Base-by-base conservation (phyloP, 208 protist genomes). In the Leptomonas pyrrhocoris region DNA sequence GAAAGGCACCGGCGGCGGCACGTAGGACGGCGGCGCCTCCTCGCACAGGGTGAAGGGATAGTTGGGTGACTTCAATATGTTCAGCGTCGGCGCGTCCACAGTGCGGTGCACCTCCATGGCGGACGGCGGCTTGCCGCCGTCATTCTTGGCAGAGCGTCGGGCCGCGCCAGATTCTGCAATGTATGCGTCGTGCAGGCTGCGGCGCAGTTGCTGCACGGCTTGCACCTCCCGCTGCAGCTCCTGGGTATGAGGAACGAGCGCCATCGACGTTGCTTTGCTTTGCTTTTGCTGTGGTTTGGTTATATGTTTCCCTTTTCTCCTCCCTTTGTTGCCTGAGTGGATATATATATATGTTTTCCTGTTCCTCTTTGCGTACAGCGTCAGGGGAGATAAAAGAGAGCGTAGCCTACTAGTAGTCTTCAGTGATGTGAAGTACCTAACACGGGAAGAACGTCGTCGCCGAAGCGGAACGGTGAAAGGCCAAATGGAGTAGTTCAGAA, bases 21-120 rank as follows among this genome's bases (percentile, higher is more conserved):
- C 72, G 69, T 94, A 95, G 34, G 84, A 82, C 48, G 84, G 72
- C 23, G 90, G 90, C 11, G 90, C 90, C 60, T 90, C 88, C 34
- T 93, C 90, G 61, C 90, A 95, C 2, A 95, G 53, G 34, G 80
- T 74, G 53, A 94, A 95, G 25, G 90, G 90, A 69, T 92, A 95
- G 77, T 87, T 92, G 13, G 84, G 70, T 9, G 80, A 84, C 76
- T 90, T 90, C 34, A 95, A 82, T 25, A 89, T 50, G 27, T 38
- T 66, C 46, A 95, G 61, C 19, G 82, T 85, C 11, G 81, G 85
- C 19, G 66, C 80, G 51, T 95, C 90, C 16, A 95, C 73, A 2
- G 85, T 95, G 49, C 90, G 87, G 53, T 77, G 72, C 27, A 58
- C 45, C n/a, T 80, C 75, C n/a, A 77, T 77, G 2, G 55, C 60